phyloP scores from a whole-genome alignment of 805 yeast species.

The Candida saitoana region DNA sequence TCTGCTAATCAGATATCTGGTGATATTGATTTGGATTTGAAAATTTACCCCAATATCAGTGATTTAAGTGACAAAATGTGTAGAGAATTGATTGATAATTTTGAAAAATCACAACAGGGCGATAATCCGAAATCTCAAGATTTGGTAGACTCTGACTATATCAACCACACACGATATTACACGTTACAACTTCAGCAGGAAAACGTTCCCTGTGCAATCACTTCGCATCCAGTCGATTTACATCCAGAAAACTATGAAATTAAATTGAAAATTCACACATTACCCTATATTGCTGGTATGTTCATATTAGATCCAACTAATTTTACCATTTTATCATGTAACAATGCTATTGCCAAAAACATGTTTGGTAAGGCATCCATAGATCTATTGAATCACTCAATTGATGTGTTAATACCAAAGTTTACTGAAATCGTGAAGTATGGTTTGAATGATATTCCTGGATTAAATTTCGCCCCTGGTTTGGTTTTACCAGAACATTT shows the following conservation, averaged over 20 bases:
- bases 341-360: constrained; percentile 72
- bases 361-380: constrained; percentile 67
- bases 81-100: constrained; percentile 15
- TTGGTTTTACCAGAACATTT: constrained; percentile 88
- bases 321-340: constrained; percentile 62
- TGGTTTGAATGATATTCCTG: constrained; percentile 29
- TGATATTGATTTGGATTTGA: constrained; percentile 18
- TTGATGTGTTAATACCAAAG: constrained; percentile 59
- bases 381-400: constrained; percentile 33
- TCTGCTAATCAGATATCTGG: constrained; percentile 35
- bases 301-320: constrained; percentile 57
- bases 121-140: constrained; percentile 15
- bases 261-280: constrained; percentile 64
- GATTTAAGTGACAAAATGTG: constrained; percentile 26
- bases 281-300: constrained; percentile 86
- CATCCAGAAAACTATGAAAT: constrained; percentile 40
- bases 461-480: constrained; percentile 46
- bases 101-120: constrained; percentile 1
- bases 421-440: constrained; percentile 46
- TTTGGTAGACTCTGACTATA: constrained; percentile 20
- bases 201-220: constrained; percentile 69
- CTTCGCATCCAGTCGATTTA: constrained; percentile 54
- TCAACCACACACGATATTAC: constrained; percentile 61
- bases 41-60: constrained; percentile 12
- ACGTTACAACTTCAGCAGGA: constrained; percentile 46